These are phyloP conservation scores for Hemisphaericaspora xylanilytica DNA, from an alignment of 1,139 yeast genomes.

Conservation along the genomic window DNA sequence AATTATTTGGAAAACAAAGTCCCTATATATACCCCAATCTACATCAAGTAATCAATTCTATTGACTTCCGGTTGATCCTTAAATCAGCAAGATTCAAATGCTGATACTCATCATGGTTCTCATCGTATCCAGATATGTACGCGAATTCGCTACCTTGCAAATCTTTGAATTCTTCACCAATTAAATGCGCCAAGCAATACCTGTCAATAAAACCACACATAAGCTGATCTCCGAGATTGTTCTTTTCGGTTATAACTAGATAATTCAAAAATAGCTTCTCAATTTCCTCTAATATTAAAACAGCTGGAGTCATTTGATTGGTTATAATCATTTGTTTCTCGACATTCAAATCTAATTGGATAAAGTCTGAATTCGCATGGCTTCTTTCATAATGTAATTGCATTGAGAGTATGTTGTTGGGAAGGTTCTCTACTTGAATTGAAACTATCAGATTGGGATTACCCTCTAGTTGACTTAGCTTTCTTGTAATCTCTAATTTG, in stretches of 20 bases:
- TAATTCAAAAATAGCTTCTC: conserved; percentile 43
- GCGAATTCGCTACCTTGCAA: conserved; percentile 10
- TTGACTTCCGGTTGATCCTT: conserved; percentile 21
- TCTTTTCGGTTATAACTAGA: conserved; percentile 25
- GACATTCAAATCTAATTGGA: conserved; percentile 18
- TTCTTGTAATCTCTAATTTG: conserved; percentile 25
- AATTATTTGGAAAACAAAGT: too few relatives aligned
- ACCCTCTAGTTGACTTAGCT: conserved; percentile 14
- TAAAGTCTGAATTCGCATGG: conserved; percentile 9
- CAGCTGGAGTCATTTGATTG: conserved; percentile 35
- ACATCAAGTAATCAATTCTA: conserved; percentile 31
- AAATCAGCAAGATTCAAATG: conserved; percentile 8
- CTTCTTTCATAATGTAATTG: conserved; percentile 27
- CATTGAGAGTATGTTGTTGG: conserved; percentile 22
- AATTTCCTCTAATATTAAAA: conserved; percentile 37
- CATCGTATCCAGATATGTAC: not conserved
- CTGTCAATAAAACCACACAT: conserved; percentile 45
- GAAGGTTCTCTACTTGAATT: conserved; percentile 23
- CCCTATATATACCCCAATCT: too few relatives aligned
- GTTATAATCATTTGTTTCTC: conserved; percentile 24
- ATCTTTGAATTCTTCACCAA: conserved; percentile 28
- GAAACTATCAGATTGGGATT: conserved; percentile 17
- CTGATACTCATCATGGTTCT: conserved; percentile 4
- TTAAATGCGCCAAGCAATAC: conserved; percentile 32
- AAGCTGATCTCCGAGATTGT: conserved; percentile 15